Conservation (phyloP, 2,329 filamentous ascomycete genomes). For the Didymella sp. region DNA sequence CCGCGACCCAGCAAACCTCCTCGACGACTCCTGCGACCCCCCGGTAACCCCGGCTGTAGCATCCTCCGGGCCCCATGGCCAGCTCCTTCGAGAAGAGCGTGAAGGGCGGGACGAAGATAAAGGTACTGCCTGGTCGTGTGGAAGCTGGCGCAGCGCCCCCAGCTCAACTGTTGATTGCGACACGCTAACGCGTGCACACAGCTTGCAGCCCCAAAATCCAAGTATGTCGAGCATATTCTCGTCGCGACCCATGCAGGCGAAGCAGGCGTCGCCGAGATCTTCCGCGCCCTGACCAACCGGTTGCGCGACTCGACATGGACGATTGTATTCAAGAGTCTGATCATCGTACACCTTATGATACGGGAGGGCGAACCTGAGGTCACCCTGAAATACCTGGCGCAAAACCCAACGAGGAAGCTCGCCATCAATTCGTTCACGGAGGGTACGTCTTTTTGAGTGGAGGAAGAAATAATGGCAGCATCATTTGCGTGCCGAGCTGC, state of each 20-base stretch:
- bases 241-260: slow-evolving; percentile 94
- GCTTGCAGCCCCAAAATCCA: slow-evolving; percentile 96
- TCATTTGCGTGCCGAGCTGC: not conserved
- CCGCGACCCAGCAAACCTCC: slow-evolving; percentile 21
- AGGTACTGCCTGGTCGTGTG: slow-evolving; percentile 61
- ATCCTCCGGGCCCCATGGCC: slow-evolving; percentile 63
- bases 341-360: slow-evolving; percentile 97
- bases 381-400: slow-evolving; percentile 82
- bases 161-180: slow-evolving; percentile 21
- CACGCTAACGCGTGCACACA: slow-evolving; percentile 49
- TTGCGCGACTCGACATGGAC: slow-evolving; percentile 98
- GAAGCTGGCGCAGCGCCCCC: slow-evolving; percentile 1
- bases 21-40: slow-evolving; percentile 15
- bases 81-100: slow-evolving; percentile 98
- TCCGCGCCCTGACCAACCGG: slow-evolving; percentile 86
- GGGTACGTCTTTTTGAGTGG: slow-evolving; percentile 62
- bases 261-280: slow-evolving; percentile 93
- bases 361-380: slow-evolving; percentile 90
- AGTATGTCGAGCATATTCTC: slow-evolving; percentile 98
- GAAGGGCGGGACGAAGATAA: slow-evolving; percentile 97
- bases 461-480: not conserved
- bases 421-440: slow-evolving; percentile 92
- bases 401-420: slow-evolving; percentile 77
- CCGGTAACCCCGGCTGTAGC: slow-evolving; percentile 18
- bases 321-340: slow-evolving; percentile 97